phyloP scores from a whole-genome alignment of 306 rosid species.

The Fagus crenata region DNA sequence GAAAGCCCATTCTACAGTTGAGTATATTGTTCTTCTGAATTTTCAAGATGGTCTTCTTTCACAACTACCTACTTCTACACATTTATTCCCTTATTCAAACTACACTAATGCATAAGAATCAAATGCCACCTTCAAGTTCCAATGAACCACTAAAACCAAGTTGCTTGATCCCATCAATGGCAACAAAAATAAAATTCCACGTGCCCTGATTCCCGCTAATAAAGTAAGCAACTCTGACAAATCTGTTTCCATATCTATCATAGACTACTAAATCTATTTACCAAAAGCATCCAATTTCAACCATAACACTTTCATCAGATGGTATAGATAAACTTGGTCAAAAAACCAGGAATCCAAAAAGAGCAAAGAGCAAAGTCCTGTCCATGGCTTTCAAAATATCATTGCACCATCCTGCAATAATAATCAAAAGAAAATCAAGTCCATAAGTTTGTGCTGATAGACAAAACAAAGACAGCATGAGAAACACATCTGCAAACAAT shows the following conservation, averaged over 20 bases:
- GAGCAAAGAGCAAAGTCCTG: slow-evolving; percentile 8
- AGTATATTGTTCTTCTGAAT: slow-evolving; percentile 25
- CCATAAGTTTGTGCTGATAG: slow-evolving; percentile 22
- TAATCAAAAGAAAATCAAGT: slow-evolving; percentile 5
- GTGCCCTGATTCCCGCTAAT: slow-evolving; percentile 14
- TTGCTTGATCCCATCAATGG: slow-evolving; percentile 10
- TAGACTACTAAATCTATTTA: slow-evolving; percentile 3
- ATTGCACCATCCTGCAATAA: slow-evolving; percentile 35
- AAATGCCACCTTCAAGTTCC: slow-evolving; percentile 19
- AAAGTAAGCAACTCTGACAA: slow-evolving; percentile 18
- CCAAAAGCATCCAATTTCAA: slow-evolving; percentile 9
- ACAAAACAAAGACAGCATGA: not conserved
- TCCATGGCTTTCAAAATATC: slow-evolving; percentile 17
- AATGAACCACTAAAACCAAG: slow-evolving; percentile 18
- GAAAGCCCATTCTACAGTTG: slow-evolving; percentile 58
- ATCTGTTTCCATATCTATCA: slow-evolving; percentile 17
- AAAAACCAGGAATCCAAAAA: slow-evolving; percentile 2
- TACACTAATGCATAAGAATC: slow-evolving; percentile 25
- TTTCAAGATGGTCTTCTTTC: slow-evolving; percentile 22
- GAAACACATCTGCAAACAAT: slow-evolving; percentile 12
- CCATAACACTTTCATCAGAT: not conserved
- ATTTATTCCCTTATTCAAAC: slow-evolving; percentile 11
- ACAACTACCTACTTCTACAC: slow-evolving; percentile 10
- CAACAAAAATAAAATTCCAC: slow-evolving; percentile 9
- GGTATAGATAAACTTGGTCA: slow-evolving; percentile 7